Base-by-base conservation (phyloP, 2,329 filamentous ascomycete genomes). In the Alternaria hordeiaustralica region DNA sequence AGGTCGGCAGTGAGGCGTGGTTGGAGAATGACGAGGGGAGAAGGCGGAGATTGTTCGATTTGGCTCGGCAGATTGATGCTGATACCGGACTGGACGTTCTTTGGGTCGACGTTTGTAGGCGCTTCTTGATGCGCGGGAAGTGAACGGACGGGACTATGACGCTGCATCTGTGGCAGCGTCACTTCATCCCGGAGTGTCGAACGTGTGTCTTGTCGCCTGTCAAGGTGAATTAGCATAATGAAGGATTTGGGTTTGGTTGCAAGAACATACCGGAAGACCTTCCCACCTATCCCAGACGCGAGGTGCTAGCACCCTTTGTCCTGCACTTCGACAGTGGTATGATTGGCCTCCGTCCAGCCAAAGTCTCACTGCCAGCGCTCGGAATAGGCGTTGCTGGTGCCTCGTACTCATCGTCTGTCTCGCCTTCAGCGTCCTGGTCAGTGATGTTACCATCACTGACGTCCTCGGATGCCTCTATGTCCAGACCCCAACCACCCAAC, bases 101-200 rank as follows among this genome's bases (percentile, higher is more conserved):
- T 10, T 70, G 68, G 68, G 61, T 69, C 36, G 63, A 66, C 11
- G 63, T 68, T 2, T 63, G 65, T 21, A 55, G 67, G 26, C 53
- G 68, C 12, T 68, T 69, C 18, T 61, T 71, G 58, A 71, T 71
- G 68, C 60, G 61, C 18, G 67, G 65, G n/a, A 30, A 68, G 26
- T 69, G 47, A 55, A 84, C 90, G 88, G 79, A 90, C 12, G 25
- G 53, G 23, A 30, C 53, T 26, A 28, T 45, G 11, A n/a, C 41
- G 12, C 41, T 28, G 41, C n/a, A 25, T 21, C 15, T 11, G 6
- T 55, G 53, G 36, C 41, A 36, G 36, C 25, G 6, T 21, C 41
- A 28, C 25, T 18, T 45, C 25, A n/a, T 30, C 25, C 53, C 41
- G 25, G 25, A 46, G 12, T 46, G 18, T 28, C 41, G 25, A 45